Evolutionary conservation across 2,329 filamentous ascomycete species (phyloP).

Genomic region (Fusarium dlaminii): DNA sequence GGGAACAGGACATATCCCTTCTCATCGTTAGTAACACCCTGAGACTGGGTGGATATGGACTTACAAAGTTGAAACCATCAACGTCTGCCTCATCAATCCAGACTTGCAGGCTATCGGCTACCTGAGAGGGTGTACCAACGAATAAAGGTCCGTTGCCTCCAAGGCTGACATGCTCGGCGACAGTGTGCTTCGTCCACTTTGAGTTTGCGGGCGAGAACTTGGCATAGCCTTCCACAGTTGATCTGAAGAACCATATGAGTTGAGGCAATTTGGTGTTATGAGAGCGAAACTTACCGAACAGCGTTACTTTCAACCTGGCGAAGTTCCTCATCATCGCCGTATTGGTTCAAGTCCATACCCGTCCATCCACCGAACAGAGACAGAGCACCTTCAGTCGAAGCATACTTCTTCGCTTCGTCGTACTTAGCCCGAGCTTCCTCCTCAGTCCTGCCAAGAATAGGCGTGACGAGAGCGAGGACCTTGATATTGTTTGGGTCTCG

Average conservation of each 20-base stretch:
- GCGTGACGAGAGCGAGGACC: constrained; percentile 72
- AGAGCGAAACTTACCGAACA: constrained; percentile 51
- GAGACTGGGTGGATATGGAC: constrained; percentile 31
- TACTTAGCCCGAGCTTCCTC: constrained; percentile 74
- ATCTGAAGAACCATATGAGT: constrained; percentile 44
- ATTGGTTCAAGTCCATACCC: constrained; percentile 64
- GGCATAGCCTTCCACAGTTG: constrained; percentile 64
- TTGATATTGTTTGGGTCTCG: constrained; percentile 71
- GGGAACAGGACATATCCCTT: constrained; percentile 73
- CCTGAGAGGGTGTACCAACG: constrained; percentile 70
- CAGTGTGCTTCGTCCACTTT: constrained; percentile 78
- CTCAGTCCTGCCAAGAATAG: constrained; percentile 71
- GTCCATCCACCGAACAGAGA: constrained; percentile 81
- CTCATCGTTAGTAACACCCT: background rate
- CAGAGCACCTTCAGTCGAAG: constrained; percentile 69
- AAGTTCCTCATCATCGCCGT: constrained; percentile 72
- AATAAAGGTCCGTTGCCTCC: constrained; percentile 73
- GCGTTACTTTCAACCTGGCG: constrained; percentile 70
- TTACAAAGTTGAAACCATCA: constrained; percentile 78
- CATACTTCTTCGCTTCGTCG: constrained; percentile 68
- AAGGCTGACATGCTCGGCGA: constrained; percentile 73
- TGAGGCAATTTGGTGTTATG: background rate
- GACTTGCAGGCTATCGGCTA: constrained; percentile 73
- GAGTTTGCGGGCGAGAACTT: constrained; percentile 65
- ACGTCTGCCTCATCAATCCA: constrained; percentile 77